Base-by-base conservation (phyloP, 768 basidiomycete genomes). In the Pisolithus marmoratus region DNA sequence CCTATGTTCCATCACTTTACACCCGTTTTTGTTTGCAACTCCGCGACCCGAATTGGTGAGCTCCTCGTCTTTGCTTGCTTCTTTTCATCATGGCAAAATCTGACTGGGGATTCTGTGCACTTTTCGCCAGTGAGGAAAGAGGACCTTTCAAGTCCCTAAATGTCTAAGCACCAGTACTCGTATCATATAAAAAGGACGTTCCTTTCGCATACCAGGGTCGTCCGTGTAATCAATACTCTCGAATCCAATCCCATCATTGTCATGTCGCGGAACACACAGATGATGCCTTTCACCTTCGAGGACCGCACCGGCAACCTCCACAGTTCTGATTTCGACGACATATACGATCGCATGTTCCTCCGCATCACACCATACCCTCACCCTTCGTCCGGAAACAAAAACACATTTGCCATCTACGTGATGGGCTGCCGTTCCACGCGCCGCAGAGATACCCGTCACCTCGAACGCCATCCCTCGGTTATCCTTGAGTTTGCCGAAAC, bases 331-430 rank as follows among this genome's bases (percentile, higher is more conserved):
- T 88, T 81, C 55, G 85, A 87, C 62, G 87, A 90, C 59, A 78
- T 87, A 58, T 89, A 88, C 62, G 87, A 90, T 67, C 80, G 87
- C 50, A 69, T 82, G 56, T 88, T 85, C 71, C 75, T 85, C 47
- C 84, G 81, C 52, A 74, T 88, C 34, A 66, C 77, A 5, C 76
- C 78, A 3, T 66, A 72, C 20, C 77, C 82, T 5, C 75, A 74
- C 9, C 63, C 62, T 12, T 60, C 57, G 24, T 54, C 62, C 1
- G 55, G 58, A 31, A 62, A 53, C 11, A 55, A 66, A 22, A 69
- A 70, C 0, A 75, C 82, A 8, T 46, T 69, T 8, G 78, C 79
- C 63, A 77, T 89, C 47, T 86, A 84, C 64, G 75, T 77, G 59
- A 85, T 87, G 78, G 74, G 74, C 40, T 77, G 80, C 45, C 82